Evolutionary conservation across 331 rosid species (phyloP), one percentile per base, ranked within the genome.

Genomic region (Quercus phellos): DNA sequence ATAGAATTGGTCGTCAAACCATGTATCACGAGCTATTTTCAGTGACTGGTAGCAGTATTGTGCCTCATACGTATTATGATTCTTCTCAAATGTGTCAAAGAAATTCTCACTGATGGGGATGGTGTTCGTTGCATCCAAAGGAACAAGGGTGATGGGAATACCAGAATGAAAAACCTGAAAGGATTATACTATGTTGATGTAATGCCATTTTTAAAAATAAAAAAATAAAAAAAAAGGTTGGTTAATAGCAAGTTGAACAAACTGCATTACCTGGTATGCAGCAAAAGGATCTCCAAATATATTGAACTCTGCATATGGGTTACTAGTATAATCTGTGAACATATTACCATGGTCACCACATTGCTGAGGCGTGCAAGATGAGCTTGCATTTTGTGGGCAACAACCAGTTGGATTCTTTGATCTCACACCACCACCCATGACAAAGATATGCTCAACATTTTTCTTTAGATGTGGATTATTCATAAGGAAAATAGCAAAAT

Each of bases 131-230:
- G 99, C 97, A 80, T 92, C 99, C 78, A 92, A 82, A 51, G 99
- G 97, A 77, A 92, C 90, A 56, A 94, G 92, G 4, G 98, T 94
- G 54, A 85, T 26, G 21, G 98, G 94, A 84, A 94, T 91, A 68
- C 93, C 98, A 24, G 98, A 92, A 89, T 94, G 99, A 73, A 94
- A 82, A 71, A 94, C 99, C 99, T 94, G 82, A 68, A 77, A n/a
- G 12, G 22, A 19, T 27, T 46, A 46, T 46, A 46, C 53, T 12
- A 46, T 46, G 53, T 46, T 46, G 53, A 46, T 61, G 6, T 4
- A 61, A 14, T 22, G 64, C 16, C 12, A 22, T 59, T 24, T 60
- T 32, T 64, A 1, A 6, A 10, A 24, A 2, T 19, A 0, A 34
- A 5, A 64, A 0, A 16, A 2, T 0, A 1, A 26, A 58, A 4